Conservation (phyloP, 2,329 filamentous ascomycete species). For the Alternaria novae-zelandiae region DNA sequence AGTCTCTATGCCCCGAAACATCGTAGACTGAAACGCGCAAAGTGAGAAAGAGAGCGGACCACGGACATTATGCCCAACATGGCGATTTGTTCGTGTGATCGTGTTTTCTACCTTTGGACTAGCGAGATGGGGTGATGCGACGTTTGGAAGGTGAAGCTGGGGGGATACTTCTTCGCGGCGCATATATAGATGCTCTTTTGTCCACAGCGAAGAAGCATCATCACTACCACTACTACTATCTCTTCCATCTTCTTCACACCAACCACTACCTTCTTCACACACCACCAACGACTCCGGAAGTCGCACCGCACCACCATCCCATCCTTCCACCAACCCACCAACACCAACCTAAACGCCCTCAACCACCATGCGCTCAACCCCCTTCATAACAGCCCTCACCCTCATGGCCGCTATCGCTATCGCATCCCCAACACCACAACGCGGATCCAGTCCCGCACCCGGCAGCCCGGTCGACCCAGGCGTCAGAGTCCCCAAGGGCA, state of each 20-base stretch:
- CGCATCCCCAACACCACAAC: neutral
- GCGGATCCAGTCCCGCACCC: neutral
- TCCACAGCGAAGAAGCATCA: neutral
- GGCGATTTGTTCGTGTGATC: neutral
- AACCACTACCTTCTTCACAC: neutral
- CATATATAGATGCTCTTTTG: neutral
- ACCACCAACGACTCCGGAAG: neutral
- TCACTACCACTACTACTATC: neutral
- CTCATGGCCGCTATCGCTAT: neutral
- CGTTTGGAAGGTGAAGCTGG: neutral
- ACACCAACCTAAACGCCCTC: neutral
- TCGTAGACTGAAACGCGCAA: neutral
- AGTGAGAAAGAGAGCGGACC: neutral
- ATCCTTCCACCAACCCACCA: neutral
- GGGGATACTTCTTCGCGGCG: neutral
- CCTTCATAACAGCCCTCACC: neutral
- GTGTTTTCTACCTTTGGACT: neutral
- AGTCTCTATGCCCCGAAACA: neutral
- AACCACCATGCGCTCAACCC: neutral
- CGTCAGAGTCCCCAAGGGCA: neutral
- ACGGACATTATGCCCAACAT: neutral
- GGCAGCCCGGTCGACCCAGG: neutral
- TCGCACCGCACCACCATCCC: neutral
- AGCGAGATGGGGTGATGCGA: neutral
- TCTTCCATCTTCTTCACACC: too few species aligned